phyloP scores from a whole-genome alignment of 1,139 yeast genomes.

The Sugiyamaella grinbergsii region DNA sequence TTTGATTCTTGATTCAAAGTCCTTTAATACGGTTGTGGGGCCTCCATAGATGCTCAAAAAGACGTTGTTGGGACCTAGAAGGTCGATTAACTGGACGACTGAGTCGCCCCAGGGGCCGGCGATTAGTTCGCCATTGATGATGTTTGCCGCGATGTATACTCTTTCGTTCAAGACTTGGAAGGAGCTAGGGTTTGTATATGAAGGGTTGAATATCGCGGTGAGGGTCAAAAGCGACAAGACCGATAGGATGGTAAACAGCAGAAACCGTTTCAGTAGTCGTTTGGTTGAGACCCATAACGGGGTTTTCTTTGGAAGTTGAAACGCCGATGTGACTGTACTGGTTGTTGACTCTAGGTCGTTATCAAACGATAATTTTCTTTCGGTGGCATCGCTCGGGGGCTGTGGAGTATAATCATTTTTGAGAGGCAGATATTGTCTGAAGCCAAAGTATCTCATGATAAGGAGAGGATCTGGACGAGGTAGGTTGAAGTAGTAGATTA shows the following conservation, averaged over 20 bases:
- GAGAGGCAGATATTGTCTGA: not conserved
- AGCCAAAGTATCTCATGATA: not conserved
- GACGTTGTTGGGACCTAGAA: slow-evolving; percentile 25
- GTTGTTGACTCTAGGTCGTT: slow-evolving; percentile 6
- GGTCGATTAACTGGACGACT: slow-evolving; percentile 22
- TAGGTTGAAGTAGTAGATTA: no score
- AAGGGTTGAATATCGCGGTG: slow-evolving; percentile 23
- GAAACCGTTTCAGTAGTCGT: slow-evolving; percentile 5
- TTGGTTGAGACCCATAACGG: slow-evolving; percentile 8
- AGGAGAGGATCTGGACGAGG: no score
- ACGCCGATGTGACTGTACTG: not conserved
- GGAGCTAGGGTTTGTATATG: slow-evolving; percentile 20
- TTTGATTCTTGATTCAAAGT: slow-evolving; percentile 17
- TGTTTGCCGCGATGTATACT: slow-evolving; percentile 26
- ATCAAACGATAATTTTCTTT: slow-evolving; percentile 12
- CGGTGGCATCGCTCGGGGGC: not conserved
- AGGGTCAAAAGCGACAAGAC: slow-evolving; percentile 15
- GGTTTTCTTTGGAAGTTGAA: not conserved
- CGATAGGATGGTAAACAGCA: not conserved
- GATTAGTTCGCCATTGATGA: slow-evolving; percentile 24
- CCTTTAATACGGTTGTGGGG: slow-evolving; percentile 21
- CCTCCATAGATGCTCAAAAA: slow-evolving; percentile 27
- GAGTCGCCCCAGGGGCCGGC: slow-evolving; percentile 26
- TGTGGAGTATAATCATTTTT: not conserved
- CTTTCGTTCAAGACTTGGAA: slow-evolving; percentile 20